Evolutionary conservation across 352 stramenopile genomes (phyloP).

Genomic region (Phytophthora sp.): DNA sequence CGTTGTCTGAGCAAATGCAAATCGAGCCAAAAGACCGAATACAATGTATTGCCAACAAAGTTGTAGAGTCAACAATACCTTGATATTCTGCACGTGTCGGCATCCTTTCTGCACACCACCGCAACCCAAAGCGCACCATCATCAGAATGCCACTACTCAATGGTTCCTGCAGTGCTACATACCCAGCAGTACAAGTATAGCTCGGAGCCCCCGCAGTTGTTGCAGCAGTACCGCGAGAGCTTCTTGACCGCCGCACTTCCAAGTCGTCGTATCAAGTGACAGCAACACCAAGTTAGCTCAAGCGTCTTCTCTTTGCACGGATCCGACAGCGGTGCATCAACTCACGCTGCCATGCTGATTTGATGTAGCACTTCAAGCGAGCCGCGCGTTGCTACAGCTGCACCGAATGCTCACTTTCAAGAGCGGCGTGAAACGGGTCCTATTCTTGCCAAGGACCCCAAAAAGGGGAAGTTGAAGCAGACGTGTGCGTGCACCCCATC

Average conservation of each 20-base stretch:
- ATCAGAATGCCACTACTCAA: background rate
- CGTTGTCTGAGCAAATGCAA: too few species aligned
- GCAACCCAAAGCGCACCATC: constrained; percentile 2
- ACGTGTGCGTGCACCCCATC: background rate
- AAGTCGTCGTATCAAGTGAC: constrained; percentile 1
- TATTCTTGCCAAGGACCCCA: too few species aligned
- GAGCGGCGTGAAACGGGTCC: constrained; percentile 12
- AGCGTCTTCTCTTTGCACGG: background rate
- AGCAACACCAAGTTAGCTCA: constrained; percentile 1
- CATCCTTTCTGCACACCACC: constrained; percentile 66
- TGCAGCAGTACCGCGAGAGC: constrained; percentile 64
- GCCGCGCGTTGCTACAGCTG: too few species aligned
- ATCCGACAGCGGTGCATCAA: too few species aligned
- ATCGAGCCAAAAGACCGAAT: too few species aligned
- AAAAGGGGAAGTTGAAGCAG: constrained; percentile 9
- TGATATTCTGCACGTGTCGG: constrained; percentile 70
- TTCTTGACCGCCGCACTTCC: constrained; percentile 55
- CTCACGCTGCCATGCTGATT: constrained; percentile 28
- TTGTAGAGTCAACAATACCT: constrained; percentile 33
- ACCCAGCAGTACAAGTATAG: constrained; percentile 78
- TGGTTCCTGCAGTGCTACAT: background rate
- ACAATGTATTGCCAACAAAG: background rate
- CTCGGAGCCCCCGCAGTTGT: constrained; percentile 61
- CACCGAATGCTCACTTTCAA: background rate
- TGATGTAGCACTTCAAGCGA: constrained; percentile 1